Percentiles rank a stretch among this genome's conserved stretches.
Conservation (phyloP, 2,329 filamentous ascomycete species). For the Colletotrichum siamense region DNA sequence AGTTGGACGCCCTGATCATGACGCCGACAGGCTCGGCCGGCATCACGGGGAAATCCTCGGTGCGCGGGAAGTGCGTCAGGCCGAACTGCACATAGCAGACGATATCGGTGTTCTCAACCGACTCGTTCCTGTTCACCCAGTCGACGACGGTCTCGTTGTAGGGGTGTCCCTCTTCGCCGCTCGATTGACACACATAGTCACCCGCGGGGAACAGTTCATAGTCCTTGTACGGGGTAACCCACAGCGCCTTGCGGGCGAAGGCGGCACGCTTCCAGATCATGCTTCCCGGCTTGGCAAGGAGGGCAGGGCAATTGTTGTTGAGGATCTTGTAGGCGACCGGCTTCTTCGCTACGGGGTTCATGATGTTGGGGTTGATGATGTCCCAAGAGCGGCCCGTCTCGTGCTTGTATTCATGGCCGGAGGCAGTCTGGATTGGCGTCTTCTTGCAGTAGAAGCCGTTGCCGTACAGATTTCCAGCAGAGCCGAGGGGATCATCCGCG, state of each 20-base stretch:
- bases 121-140: slow-evolving; percentile 39
- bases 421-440: slow-evolving; percentile 28
- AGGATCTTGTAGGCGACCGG: slow-evolving; percentile 16
- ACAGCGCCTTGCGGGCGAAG: not conserved
- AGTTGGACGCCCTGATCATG: slow-evolving; percentile 53
- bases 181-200: not conserved
- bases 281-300: slow-evolving; percentile 7
- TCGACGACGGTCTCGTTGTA: not conserved
- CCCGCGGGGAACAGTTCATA: not conserved
- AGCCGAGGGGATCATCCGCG: slow-evolving; percentile 68
- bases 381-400: slow-evolving; percentile 23
- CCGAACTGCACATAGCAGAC: slow-evolving; percentile 63
- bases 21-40: slow-evolving; percentile 60
- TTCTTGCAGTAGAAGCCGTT: slow-evolving; percentile 67
- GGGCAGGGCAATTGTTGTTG: not conserved
- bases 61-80: slow-evolving; percentile 59
- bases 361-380: slow-evolving; percentile 55
- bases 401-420: slow-evolving; percentile 23
- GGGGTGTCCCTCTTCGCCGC: slow-evolving; percentile 28
- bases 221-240: not conserved
- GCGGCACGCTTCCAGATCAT: slow-evolving; percentile 4
- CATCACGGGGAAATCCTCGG: slow-evolving; percentile 66
- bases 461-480: slow-evolving; percentile 73
- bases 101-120: slow-evolving; percentile 59
- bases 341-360: slow-evolving; percentile 53